These are phyloP conservation scores for Quercus mongolica DNA, from an alignment of 306 rosid genomes.

Conservation along the genomic window DNA sequence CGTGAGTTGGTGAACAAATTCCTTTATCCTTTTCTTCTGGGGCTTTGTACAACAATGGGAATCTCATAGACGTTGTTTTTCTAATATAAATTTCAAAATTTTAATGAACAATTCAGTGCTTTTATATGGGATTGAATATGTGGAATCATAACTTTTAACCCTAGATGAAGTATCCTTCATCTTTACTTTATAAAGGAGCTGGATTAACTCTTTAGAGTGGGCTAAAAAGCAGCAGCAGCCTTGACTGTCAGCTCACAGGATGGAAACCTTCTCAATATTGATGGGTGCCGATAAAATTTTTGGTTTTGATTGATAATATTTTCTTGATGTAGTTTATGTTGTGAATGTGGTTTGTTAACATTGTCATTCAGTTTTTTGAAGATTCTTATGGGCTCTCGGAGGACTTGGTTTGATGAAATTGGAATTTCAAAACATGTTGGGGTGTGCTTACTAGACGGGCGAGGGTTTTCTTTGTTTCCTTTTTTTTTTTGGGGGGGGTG, in stretches of 20 bases:
- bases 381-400: neutral
- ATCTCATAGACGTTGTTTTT: neutral
- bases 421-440: neutral
- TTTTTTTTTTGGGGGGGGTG: neutral
- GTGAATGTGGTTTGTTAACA: neutral
- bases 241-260: neutral
- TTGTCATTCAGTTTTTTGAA: neutral
- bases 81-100: conserved; percentile 5
- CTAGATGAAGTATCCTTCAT: neutral
- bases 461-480: neutral
- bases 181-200: neutral
- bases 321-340: neutral
- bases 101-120: neutral
- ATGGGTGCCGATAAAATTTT: neutral
- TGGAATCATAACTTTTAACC: neutral
- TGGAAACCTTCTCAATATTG: neutral
- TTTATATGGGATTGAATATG: neutral
- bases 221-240: neutral
- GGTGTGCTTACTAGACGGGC: neutral
- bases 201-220: neutral
- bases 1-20: conserved; percentile 48
- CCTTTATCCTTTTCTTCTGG: neutral
- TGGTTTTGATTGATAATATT: neutral
- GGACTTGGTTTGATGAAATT: neutral
- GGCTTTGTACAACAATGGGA: neutral